These are phyloP conservation scores for Zasmidium cellare DNA, from an alignment of 2,329 filamentous ascomycete genomes.

Conservation along the genomic window DNA sequence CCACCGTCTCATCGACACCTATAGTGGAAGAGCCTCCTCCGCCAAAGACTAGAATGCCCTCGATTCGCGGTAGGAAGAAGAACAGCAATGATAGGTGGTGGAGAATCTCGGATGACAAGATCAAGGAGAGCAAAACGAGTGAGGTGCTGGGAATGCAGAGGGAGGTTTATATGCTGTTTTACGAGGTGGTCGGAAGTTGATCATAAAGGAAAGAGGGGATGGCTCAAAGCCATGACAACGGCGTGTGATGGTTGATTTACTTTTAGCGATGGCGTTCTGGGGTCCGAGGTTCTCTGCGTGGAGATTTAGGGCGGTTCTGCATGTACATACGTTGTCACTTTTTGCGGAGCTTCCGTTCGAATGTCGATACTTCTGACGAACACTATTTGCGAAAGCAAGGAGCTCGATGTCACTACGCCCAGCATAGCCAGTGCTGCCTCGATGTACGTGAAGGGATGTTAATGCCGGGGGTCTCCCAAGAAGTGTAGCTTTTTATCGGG, in stretches of 20 bases:
- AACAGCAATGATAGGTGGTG: slow-evolving; percentile 82
- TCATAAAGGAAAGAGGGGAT: not conserved
- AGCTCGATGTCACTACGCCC: no score
- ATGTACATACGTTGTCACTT: no score
- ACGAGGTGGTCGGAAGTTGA: slow-evolving; percentile 69
- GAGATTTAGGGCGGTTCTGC: no score
- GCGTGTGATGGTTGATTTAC: no score
- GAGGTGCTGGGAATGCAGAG: slow-evolving; percentile 92
- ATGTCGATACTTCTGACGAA: no score
- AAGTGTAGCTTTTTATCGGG: not conserved
- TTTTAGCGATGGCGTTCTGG: slow-evolving; percentile 5
- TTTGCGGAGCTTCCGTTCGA: no score
- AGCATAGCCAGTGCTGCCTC: no score
- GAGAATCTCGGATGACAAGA: slow-evolving; percentile 95
- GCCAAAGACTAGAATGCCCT: slow-evolving; percentile 43
- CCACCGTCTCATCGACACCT: slow-evolving; percentile 1
- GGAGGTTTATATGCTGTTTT: slow-evolving; percentile 95
- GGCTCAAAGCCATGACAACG: no score
- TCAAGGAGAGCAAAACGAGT: slow-evolving; percentile 88
- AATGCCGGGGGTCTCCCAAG: no score
- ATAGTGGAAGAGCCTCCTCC: slow-evolving; percentile 24
- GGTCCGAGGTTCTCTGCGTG: no score
- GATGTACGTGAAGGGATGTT: no score
- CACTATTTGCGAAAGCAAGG: no score
- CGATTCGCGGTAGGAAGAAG: slow-evolving; percentile 42